Evolutionary conservation across 1,284 basidiomycete species (phyloP).

Genomic region (Irpex lacteus): DNA sequence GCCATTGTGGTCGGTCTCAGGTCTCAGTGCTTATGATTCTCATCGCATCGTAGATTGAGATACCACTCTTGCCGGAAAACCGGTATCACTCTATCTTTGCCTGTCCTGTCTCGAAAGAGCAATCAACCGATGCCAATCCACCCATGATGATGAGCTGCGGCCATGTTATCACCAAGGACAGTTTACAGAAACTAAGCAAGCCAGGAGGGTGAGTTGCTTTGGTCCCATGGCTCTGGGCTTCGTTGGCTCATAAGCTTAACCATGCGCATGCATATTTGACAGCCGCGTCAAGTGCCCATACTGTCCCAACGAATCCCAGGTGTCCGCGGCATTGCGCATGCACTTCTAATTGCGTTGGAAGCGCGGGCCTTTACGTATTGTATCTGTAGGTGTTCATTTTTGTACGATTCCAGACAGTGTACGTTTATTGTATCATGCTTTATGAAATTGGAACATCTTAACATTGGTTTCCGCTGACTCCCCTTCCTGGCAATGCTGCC

Average conservation of each 20-base stretch:
- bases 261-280: conserved; percentile 8
- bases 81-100: conserved; percentile 97
- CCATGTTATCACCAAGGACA: conserved; percentile 91
- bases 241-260: neutral
- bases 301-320: conserved; percentile 75
- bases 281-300: conserved; percentile 89
- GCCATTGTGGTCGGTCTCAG: neutral
- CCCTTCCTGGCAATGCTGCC: neutral
- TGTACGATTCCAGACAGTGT: conserved; percentile 6
- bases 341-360: conserved; percentile 53
- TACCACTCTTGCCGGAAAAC: conserved; percentile 82
- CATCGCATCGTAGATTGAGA: conserved; percentile 66
- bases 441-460: conserved; percentile 6
- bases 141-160: conserved; percentile 98
- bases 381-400: conserved; percentile 13
- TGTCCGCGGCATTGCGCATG: conserved; percentile 60
- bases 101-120: conserved; percentile 97
- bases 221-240: neutral
- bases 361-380: conserved; percentile 10
- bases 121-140: conserved; percentile 89
- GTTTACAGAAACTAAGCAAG: conserved; percentile 83
- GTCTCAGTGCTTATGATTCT: neutral
- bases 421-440: conserved; percentile 12
- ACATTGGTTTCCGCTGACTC: neutral
- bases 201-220: conserved; percentile 68